Base-by-base conservation (phyloP, 768 basidiomycete species). In the Xerocomus potaroensis region DNA sequence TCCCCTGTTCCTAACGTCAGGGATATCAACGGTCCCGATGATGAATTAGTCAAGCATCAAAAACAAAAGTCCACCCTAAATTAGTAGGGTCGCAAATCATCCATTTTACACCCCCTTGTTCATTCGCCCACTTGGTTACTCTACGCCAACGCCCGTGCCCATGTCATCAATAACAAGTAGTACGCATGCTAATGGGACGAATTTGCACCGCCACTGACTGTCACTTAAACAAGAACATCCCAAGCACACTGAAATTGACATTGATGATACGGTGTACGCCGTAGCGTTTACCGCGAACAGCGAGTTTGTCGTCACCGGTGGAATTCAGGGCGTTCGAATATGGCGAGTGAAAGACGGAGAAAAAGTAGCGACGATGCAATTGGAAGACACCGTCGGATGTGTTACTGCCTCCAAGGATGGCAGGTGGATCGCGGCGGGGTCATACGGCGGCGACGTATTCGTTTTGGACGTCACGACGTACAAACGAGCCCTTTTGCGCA, bases 331-430 rank as follows among this genome's bases (percentile, higher is more conserved):
- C 1, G 24, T 51, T 29, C 16, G 22, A 5, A n/a, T 48, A 4
- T 51, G 47, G 47, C 37, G 29, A 14, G 37, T 49, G 27, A 22
- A 35, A 21, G 41, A 49, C 18, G 42, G 43, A 8, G 18, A 16
- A 15, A n/a, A 14, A 23, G 18, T 21, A 26, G 19, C 40, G 4
- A n/a, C n/a, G n/a, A 39, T 16, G 3, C 26, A 38, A 24, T 2
- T 8, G 14, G 30, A 30, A 5, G 5, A 24, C 10, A 1, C n/a
- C 2, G 19, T 33, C 2, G 10, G 8, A 5, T 44, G 36, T 39
- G 27, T 48, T 12, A 42, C 32, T 8, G 12, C 39, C 24, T 32
- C 48, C 5, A 32, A 7, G 7, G 42, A 44, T 22, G 31, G 42
- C 15, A 32, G 10, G 7, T 33, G 36, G 30, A 44, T 44, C n/a